Conservation (phyloP, 2,329 filamentous ascomycete species). For the Ascochyta viciae-villosae region DNA sequence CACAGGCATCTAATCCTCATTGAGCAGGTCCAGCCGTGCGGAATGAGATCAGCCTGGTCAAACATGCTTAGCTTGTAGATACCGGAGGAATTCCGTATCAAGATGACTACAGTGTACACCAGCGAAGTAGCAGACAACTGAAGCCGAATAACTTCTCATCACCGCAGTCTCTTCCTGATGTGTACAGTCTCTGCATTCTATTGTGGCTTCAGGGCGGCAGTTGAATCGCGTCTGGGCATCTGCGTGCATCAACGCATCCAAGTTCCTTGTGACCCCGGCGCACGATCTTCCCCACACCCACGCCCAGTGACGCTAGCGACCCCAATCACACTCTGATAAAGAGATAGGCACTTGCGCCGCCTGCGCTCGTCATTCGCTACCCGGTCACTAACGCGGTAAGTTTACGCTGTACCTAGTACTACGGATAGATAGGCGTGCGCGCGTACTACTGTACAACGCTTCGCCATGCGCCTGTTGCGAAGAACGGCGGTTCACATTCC, state of each 20-base stretch:
- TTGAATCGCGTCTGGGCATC: background rate
- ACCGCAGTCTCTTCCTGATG: background rate
- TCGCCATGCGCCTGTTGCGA: slow-evolving; percentile 11
- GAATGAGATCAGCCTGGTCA: slow-evolving; percentile 15
- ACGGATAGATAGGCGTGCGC: slow-evolving; percentile 14
- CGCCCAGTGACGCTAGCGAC: slow-evolving; percentile 7
- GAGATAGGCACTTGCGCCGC: slow-evolving; percentile 13
- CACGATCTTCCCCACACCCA: slow-evolving; percentile 15
- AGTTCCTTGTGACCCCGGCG: slow-evolving; percentile 1
- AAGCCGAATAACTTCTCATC: background rate
- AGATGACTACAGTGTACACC: slow-evolving; percentile 6
- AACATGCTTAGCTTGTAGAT: slow-evolving; percentile 16
- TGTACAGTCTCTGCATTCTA: background rate
- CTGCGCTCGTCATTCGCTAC: slow-evolving; percentile 11
- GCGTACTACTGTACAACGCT: slow-evolving; percentile 4
- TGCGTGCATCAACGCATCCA: slow-evolving; percentile 6
- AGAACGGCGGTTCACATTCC: slow-evolving; percentile 13
- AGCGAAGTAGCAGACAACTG: background rate
- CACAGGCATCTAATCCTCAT: slow-evolving; percentile 4
- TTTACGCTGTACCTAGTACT: slow-evolving; percentile 13
- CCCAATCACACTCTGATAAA: slow-evolving; percentile 15
- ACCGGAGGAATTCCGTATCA: slow-evolving; percentile 16
- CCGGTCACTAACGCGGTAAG: slow-evolving; percentile 8
- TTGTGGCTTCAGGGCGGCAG: background rate
- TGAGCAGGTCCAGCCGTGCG: slow-evolving; percentile 19